Evolutionary conservation across 768 basidiomycete species (phyloP).

Genomic region (Coprinopsis marcescibilis): DNA sequence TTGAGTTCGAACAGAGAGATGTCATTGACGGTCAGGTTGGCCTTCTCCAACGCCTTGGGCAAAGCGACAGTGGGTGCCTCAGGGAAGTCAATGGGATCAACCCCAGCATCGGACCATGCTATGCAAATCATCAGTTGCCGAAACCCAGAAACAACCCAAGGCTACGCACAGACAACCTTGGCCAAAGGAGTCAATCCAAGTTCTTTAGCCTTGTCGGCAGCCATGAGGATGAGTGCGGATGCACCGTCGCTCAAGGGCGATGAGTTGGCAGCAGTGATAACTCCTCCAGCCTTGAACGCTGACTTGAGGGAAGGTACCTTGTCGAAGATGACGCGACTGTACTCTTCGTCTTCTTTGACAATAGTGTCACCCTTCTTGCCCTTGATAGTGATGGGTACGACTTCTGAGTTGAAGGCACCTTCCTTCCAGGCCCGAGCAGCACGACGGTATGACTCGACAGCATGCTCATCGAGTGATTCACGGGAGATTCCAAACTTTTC

Average conservation of each 20-base stretch:
- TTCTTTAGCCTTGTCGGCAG: conserved; percentile 86
- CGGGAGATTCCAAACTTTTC: conserved; percentile 79
- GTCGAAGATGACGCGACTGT: conserved; percentile 92
- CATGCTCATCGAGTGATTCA: conserved; percentile 84
- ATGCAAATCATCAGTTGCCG: conserved; percentile 11
- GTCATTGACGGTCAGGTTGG: conserved; percentile 75
- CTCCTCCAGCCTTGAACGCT: conserved; percentile 84
- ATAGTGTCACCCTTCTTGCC: conserved; percentile 91
- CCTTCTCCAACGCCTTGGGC: conserved; percentile 81
- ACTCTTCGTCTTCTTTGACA: conserved; percentile 94
- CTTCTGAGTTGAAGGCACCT: conserved; percentile 81
- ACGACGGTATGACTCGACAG: conserved; percentile 92
- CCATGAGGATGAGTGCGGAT: conserved; percentile 91
- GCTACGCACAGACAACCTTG: conserved; percentile 84
- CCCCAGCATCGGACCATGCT: conserved; percentile 97
- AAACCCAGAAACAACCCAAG: conserved; percentile 6
- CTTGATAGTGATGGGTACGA: conserved; percentile 85
- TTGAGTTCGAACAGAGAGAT: conserved; percentile 95
- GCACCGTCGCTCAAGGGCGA: conserved; percentile 95
- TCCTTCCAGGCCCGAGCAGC: conserved; percentile 87
- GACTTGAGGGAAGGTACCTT: conserved; percentile 87
- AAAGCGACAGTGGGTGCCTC: conserved; percentile 89
- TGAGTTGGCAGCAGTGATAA: conserved; percentile 95
- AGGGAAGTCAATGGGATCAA: conserved; percentile 97
- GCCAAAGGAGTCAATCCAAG: conserved; percentile 91